phyloP scores from a whole-genome alignment of 1,139 yeast species.

The Barnettozyma hawaiiensis region DNA sequence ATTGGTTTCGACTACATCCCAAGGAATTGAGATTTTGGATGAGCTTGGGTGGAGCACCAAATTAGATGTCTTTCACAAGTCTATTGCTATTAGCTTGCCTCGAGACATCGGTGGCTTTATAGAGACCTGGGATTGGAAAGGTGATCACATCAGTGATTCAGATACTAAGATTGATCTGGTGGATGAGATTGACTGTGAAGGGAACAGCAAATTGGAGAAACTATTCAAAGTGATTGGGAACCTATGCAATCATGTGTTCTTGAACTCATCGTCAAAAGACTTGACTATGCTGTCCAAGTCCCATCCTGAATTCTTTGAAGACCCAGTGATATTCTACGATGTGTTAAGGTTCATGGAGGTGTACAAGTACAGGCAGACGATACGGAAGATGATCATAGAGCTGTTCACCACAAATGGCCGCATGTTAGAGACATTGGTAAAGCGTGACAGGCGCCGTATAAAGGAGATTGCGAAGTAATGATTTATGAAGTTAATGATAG shows the following conservation, averaged over 20 bases:
- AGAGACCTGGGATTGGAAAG: constrained; percentile 5
- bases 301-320: constrained; percentile 52
- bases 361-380: constrained; percentile 59
- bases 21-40: constrained; percentile 83
- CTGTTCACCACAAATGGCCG: constrained; percentile 49
- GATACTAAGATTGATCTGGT: constrained; percentile 9
- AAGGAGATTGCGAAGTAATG: constrained; percentile 12
- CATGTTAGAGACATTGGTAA: constrained; percentile 50
- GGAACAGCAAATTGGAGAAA: constrained; percentile 37
- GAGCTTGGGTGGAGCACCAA: constrained; percentile 73
- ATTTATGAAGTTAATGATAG: not conserved
- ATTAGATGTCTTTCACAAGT: constrained; percentile 44
- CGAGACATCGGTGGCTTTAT: constrained; percentile 15
- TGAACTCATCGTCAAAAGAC: constrained; percentile 61
- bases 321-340: constrained; percentile 51
- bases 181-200: constrained; percentile 19
- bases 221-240: constrained; percentile 56
- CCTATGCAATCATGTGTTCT: constrained; percentile 54
- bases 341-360: constrained; percentile 59
- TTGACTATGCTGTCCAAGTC: constrained; percentile 50
- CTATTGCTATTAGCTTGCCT: constrained; percentile 58
- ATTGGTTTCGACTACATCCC: constrained; percentile 61
- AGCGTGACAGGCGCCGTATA: constrained; percentile 35
- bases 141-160: constrained; percentile 11
- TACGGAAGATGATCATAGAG: constrained; percentile 64